phyloP scores from a whole-genome alignment of 2,329 filamentous ascomycete species.

The Penicillium sp. region DNA sequence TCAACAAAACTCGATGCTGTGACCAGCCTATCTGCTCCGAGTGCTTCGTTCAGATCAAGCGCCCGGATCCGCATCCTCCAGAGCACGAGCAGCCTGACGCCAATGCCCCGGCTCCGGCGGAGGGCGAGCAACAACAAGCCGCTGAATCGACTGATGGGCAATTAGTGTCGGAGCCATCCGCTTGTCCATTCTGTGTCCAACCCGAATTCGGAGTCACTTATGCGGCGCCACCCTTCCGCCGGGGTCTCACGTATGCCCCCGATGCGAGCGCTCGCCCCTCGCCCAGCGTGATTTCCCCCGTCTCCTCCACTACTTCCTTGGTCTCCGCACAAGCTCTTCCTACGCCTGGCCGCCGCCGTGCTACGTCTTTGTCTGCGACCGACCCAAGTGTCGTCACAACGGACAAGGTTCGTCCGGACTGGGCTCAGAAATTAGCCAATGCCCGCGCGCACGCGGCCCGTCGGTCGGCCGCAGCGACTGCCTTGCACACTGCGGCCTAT shows the following conservation, averaged over 20 bases:
- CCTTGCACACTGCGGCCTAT: slow-evolving; percentile 92
- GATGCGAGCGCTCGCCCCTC: slow-evolving; percentile 54
- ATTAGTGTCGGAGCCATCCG: slow-evolving; percentile 86
- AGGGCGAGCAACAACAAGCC: slow-evolving; percentile 31
- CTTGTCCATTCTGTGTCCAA: slow-evolving; percentile 93
- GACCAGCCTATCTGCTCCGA: slow-evolving; percentile 97
- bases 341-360: slow-evolving; percentile 54
- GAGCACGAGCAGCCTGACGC: slow-evolving; percentile 65
- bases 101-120: slow-evolving; percentile 35
- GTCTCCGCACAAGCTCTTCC: slow-evolving; percentile 56
- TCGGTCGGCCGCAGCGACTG: slow-evolving; percentile 87
- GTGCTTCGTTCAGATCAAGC: slow-evolving; percentile 98
- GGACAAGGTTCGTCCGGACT: slow-evolving; percentile 89
- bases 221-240: slow-evolving; percentile 81
- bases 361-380: slow-evolving; percentile 75
- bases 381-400: slow-evolving; percentile 88
- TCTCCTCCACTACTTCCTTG: slow-evolving; percentile 84
- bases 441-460: slow-evolving; percentile 83
- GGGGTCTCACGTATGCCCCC: slow-evolving; percentile 72
- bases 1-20: slow-evolving; percentile 93
- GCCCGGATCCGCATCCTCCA: slow-evolving; percentile 85
- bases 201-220: slow-evolving; percentile 97
- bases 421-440: slow-evolving; percentile 83
- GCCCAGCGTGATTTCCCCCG: slow-evolving; percentile 64
- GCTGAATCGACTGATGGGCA: slow-evolving; percentile 55